Conservation (phyloP, 495 filamentous ascomycete genomes). For the Chaetomium fimeti region DNA sequence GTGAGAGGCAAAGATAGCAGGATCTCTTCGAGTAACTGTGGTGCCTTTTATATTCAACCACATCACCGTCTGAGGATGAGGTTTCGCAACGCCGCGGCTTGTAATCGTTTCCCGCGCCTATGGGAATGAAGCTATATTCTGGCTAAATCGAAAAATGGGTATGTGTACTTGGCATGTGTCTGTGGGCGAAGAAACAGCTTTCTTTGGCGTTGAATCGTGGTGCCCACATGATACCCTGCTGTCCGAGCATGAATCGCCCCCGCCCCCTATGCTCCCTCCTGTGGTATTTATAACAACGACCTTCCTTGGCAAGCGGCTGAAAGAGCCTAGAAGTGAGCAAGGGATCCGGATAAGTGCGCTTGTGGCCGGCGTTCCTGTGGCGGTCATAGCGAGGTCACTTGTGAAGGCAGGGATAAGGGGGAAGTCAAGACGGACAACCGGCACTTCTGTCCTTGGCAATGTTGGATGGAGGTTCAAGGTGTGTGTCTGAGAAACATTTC, state of each 20-base stretch:
- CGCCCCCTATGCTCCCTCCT: not conserved
- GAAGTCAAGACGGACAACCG: too few species aligned
- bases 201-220: constrained; percentile 8
- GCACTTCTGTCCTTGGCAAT: not conserved
- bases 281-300: not conserved
- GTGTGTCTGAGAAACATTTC: too few species aligned
- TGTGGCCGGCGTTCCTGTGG: not conserved
- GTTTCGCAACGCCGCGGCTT: not conserved
- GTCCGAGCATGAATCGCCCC: not conserved
- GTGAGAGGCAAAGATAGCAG: not conserved
- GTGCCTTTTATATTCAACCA: constrained; percentile 8
- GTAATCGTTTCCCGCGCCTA: not conserved
- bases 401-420: not conserved
- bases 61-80: not conserved
- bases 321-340: not conserved
- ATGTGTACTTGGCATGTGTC: not conserved
- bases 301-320: not conserved
- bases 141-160: constrained; percentile 20
- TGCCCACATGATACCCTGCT: not conserved
- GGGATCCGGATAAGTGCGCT: not conserved
- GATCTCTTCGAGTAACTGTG: not conserved
- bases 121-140: constrained; percentile 6
- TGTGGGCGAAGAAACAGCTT: not conserved
- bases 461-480: too few species aligned
- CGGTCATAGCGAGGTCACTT: not conserved